phyloP scores from a whole-genome alignment of 306 rosid genomes.

The Leucaena leucocephala region DNA sequence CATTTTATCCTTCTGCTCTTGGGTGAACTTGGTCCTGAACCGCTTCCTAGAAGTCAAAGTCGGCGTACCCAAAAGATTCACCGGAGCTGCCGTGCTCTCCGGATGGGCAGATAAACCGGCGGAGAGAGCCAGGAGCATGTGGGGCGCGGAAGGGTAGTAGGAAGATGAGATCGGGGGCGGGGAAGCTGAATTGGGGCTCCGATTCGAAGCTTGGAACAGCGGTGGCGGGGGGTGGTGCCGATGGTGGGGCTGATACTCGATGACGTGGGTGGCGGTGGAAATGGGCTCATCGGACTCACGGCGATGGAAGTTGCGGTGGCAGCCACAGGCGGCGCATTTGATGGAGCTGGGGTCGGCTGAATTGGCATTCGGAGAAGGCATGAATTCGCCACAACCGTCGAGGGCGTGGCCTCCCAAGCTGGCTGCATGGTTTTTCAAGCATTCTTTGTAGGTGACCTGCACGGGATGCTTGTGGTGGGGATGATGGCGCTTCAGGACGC shows the following conservation, averaged over 20 bases:
- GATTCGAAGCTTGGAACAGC: constrained; percentile 39
- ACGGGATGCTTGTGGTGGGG: constrained; percentile 21
- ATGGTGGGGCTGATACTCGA: constrained; percentile 86
- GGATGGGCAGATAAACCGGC: constrained; percentile 50
- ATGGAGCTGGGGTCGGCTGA: constrained; percentile 75
- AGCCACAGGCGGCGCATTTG: constrained; percentile 96
- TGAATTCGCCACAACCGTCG: constrained; percentile 96
- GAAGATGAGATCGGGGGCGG: constrained; percentile 99
- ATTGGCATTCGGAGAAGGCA: constrained; percentile 72
- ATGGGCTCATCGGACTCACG: constrained; percentile 79
- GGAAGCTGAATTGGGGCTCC: constrained; percentile 83
- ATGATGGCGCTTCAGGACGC: constrained; percentile 79
- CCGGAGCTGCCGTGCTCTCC: constrained; percentile 47
- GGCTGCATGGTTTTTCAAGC: constrained; percentile 93
- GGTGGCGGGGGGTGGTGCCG: constrained; percentile 71
- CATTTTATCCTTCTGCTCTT: constrained; percentile 74
- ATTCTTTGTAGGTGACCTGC: constrained; percentile 69
- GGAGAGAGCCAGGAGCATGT: constrained; percentile 88
- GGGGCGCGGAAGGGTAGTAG: constrained; percentile 90
- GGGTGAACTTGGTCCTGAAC: constrained; percentile 62
- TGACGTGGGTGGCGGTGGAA: constrained; percentile 52
- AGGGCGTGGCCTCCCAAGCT: constrained; percentile 81
- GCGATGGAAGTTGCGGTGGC: constrained; percentile 98
- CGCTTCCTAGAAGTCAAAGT: constrained; percentile 47
- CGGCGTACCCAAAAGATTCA: constrained; percentile 24